Evolutionary conservation across 768 basidiomycete genomes (phyloP), one percentile per base, ranked within the genome.

Genomic region (Clavulina sp.): DNA sequence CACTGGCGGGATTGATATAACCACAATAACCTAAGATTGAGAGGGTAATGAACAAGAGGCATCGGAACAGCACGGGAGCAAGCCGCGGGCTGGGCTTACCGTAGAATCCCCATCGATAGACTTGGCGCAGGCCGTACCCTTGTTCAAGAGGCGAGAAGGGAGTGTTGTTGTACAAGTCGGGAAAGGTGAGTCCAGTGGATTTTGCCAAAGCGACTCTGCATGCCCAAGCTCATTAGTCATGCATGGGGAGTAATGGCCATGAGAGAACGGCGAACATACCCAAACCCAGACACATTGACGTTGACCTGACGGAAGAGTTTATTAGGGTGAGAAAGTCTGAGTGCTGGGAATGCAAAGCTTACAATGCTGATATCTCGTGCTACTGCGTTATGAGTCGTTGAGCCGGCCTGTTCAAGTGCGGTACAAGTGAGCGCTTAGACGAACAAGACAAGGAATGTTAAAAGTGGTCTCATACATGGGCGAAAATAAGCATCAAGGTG

Each of bases 91-190:
- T 23, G 23, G 18, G 49, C 55, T n/a, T 28, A 56, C 55, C 55
- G 40, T 56, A 57, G 41, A 57, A 50, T 5, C 57, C 57, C 57
- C 57, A 57, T 19, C 47, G 36, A 48, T 57, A 57, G 4, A 50
- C 40, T 48, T 56, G 52, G 7, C 57, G 55, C n/a, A 57, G 48
- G 23, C 57, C 57, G 16, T 49, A 23, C 13, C 43, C 29, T 19
- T 52, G 46, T 23, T 28, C 51, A 13, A 57, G 47, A 3, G 57
- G 57, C 19, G 47, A 34, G n/a, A 50, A 50, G 23, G 51, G 55
- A 41, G 55, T 57, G 38, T 52, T 31, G 23, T 34, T 43, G 43
- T 56, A 57, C 26, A 57, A 49, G 18, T 52, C 57, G 19, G 55
- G 55, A 26, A 41, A 32, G n/a, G 46, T 38, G 30, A 48, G 38